A percentile compares a stretch with the other conserved stretches of the same genome.
Evolutionary conservation across 441 rosid genomes (phyloP).

Genomic region (Erodium trifolium): DNA sequence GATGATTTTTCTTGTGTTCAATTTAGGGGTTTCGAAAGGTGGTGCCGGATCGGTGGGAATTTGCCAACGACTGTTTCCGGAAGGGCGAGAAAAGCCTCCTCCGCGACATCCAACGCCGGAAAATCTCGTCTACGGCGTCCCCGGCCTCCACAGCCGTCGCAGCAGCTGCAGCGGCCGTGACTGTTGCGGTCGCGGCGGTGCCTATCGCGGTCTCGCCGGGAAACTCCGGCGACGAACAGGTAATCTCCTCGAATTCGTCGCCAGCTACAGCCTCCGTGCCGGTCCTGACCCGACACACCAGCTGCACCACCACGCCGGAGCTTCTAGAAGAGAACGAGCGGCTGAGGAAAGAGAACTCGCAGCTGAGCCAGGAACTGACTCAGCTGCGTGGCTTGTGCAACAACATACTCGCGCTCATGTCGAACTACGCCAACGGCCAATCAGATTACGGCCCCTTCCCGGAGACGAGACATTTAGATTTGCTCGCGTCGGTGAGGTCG

Average conservation of each 20-base stretch:
- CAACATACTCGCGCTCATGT: conserved; percentile 37
- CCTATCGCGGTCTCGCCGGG: conserved; percentile 37
- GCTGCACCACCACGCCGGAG: conserved; percentile 27
- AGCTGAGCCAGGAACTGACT: conserved; percentile 36
- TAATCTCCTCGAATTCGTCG: conserved; percentile 31
- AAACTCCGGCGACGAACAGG: conserved; percentile 48
- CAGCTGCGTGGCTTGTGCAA: conserved; percentile 48
- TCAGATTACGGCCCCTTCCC: not conserved
- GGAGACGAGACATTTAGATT: conserved; percentile 29
- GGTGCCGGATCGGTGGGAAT: conserved; percentile 72
- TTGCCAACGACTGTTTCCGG: conserved; percentile 47
- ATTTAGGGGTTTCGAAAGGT: conserved; percentile 54
- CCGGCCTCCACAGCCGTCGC: conserved; percentile 10
- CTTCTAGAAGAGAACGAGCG: conserved; percentile 54
- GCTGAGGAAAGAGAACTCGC: conserved; percentile 41
- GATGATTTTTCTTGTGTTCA: not conserved
- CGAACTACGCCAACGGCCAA: conserved; percentile 29
- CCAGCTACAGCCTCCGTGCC: conserved; percentile 16
- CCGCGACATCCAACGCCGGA: conserved; percentile 61
- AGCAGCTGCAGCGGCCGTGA: not conserved
- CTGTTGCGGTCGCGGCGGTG: conserved; percentile 11
- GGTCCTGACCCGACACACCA: not conserved
- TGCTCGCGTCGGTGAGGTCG: conserved; percentile 27
- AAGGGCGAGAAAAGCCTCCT: conserved; percentile 54
- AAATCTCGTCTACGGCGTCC: conserved; percentile 22